Base-by-base conservation (phyloP, 768 basidiomycete genomes). In the Amyloporia xantha region DNA sequence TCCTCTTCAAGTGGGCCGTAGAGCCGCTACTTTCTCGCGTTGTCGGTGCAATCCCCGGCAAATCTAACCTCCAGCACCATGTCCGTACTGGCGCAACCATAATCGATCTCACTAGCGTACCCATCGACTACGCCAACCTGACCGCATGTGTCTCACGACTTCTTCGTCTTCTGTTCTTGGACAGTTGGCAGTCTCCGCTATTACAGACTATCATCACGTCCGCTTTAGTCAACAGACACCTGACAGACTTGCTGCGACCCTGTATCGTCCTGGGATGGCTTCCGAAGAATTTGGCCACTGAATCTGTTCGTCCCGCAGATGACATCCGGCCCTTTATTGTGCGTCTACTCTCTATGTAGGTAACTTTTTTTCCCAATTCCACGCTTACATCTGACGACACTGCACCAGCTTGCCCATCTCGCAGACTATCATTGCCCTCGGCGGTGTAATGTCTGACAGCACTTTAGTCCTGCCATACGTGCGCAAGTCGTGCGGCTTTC, bases 201-300 rank as follows among this genome's bases (percentile, higher is more conserved):
- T 66, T 79, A 6, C 77, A 79, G 57, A 86, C 82, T 1, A 62
- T 77, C 30, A 79, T 91, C 49, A 68, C 73, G 11, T 75, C 84
- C 1, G 74, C 75, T 1, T 68, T 82, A 5, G 62, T 90, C 9
- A 62, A 82, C 39, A 72, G 73, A 42, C 81, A 90, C 58, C 57
- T 77, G 2, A 60, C 71, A 3, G 81, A 84, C 52, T 57, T 90
- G 11, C 66, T 91, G 7, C 71, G 68, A 38, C 77, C 83, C 7
- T 71, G 78, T 25, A 71, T 90, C 5, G 64, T 76, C 7, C 66
- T 91, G 6, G 89, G 84, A 1, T 91, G 88, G 88, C 69, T 87
- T 6, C 85, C 84, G 4, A 79, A 76, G 57, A 66, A 72, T 0
- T 59, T 73, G 7, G 63, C 69, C 5, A 62, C 67, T 0, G 68